Evolutionary conservation across 1,284 basidiomycete genomes (phyloP).

Genomic region (Microstroma glucosiphilum): DNA sequence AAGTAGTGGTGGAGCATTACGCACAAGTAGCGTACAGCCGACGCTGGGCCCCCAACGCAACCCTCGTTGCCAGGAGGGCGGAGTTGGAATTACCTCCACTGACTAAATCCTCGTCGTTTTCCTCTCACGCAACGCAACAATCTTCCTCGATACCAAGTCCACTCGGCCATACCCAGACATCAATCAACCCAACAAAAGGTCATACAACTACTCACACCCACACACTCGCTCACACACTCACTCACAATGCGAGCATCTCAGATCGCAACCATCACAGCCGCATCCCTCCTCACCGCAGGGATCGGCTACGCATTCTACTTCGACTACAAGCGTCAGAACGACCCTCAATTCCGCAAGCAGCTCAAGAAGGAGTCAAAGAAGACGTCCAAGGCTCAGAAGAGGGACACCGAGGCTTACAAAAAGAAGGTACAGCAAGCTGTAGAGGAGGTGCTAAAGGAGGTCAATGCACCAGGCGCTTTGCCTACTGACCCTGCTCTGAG

Average conservation of each 20-base stretch:
- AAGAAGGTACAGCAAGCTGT: constrained; percentile 30
- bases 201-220: not conserved
- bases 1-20: too few species aligned
- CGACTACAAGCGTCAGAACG: constrained; percentile 87
- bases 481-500: constrained; percentile 64
- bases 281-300: constrained; percentile 31
- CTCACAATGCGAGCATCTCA: constrained; percentile 16
- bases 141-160: too few species aligned
- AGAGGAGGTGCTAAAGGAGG: constrained; percentile 30
- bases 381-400: constrained; percentile 60
- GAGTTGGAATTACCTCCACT: too few species aligned
- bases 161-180: too few species aligned
- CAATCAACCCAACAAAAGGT: too few species aligned
- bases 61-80: too few species aligned
- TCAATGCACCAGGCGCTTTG: constrained; percentile 31
- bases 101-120: too few species aligned
- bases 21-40: too few species aligned
- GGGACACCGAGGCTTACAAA: constrained; percentile 50
- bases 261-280: constrained; percentile 14
- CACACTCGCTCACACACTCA: constrained; percentile 1
- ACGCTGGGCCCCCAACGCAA: too few species aligned
- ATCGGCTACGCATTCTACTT: constrained; percentile 62
- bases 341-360: constrained; percentile 77
- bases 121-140: too few species aligned
- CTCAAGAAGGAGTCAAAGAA: constrained; percentile 66